Base-by-base conservation (phyloP, 75 land plant genomes). In the Cryptomeria japonica region DNA sequence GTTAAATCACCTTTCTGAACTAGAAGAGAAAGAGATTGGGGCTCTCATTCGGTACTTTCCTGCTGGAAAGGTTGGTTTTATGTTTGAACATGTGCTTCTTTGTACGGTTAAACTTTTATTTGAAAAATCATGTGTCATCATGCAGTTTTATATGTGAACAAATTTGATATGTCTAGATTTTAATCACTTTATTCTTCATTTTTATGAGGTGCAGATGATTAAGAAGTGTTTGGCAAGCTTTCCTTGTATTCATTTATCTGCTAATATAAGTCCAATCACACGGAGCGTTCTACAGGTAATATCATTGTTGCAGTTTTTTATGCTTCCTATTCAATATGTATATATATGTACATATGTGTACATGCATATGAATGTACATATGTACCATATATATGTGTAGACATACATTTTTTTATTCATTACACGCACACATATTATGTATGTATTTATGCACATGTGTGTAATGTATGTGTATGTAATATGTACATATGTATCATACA, bases 181-280 rank as follows among this genome's bases (percentile, higher is more conserved):
- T 64, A 38, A 39, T 38, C 39, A 79, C 41, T 32, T 3, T n/a
- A 82, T 84, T 87, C 47, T 64, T 9, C 83, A 28, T 88, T 56
- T n/a, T 44, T 16, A 31, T 92, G 78, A 37, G 34, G 42, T 89
- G 88, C 90, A 98, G 99, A 83, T 97, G 88, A 94, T 98, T 22
- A 94, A 93, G 87, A 97, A 97, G 88, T 96, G 93, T 86, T 68
- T 98, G 55, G 94, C 96, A 56, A 92, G 93, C 89, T 98, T 98
- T 88, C 99, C 99, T n/a, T 89, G 86, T 64, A 88, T 98, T 82
- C 91, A 93, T 42, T 92, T 98, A 55, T 93, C 95, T 88, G 97
- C 99, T 53, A 97, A 93, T 87, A 95, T 98, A 32, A 97, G 99
- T 90, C 99, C 99, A 78, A 98, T 98, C 80, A 98, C 99, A 36